A percentile compares a stretch with the other conserved stretches of the same genome.
Conservation (phyloP, 2,329 filamentous ascomycete genomes). For the Fusarium sp. region DNA sequence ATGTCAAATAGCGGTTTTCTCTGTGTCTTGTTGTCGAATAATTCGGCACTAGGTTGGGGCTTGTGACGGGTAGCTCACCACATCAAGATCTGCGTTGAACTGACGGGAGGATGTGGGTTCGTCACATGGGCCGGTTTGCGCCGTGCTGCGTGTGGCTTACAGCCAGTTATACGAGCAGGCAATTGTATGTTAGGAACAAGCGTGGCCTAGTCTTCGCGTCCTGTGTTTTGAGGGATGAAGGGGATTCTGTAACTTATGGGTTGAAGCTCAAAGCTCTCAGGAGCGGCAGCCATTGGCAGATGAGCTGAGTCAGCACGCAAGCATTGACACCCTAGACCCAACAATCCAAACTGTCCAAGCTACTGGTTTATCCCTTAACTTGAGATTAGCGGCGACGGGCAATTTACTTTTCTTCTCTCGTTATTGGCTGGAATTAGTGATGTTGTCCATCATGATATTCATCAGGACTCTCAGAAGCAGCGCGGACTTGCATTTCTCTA, state of each 20-base stretch:
- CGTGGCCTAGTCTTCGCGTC: constrained; percentile 26
- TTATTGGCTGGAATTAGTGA: too few relatives aligned
- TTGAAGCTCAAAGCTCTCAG: constrained; percentile 37
- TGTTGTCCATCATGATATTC: too few relatives aligned
- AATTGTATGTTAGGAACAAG: constrained; percentile 5
- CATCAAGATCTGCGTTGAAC: constrained; percentile 3
- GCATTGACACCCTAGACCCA: constrained; percentile 16
- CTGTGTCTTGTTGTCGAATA: constrained; percentile 8
- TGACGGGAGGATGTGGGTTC: constrained; percentile 2
- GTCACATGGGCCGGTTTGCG: not conserved
- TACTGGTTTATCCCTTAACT: not conserved
- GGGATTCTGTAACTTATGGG: constrained; percentile 21
- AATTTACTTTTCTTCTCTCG: too few relatives aligned
- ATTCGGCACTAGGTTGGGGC: constrained; percentile 5
- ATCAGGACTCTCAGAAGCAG: too few relatives aligned
- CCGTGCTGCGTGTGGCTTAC: not conserved
- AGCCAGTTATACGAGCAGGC: not conserved
- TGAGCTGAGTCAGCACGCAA: constrained; percentile 38
- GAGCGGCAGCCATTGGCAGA: constrained; percentile 31
- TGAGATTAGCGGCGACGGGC: too few relatives aligned
- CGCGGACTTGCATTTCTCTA: too few relatives aligned
- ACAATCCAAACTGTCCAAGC: not conserved
- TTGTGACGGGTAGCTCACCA: constrained; percentile 21
- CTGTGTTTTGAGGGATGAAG: constrained; percentile 26
- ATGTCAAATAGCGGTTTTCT: not conserved